Evolutionary conservation across 2,329 filamentous ascomycete species (phyloP).

Genomic region (Scedosporium minutisporum): DNA sequence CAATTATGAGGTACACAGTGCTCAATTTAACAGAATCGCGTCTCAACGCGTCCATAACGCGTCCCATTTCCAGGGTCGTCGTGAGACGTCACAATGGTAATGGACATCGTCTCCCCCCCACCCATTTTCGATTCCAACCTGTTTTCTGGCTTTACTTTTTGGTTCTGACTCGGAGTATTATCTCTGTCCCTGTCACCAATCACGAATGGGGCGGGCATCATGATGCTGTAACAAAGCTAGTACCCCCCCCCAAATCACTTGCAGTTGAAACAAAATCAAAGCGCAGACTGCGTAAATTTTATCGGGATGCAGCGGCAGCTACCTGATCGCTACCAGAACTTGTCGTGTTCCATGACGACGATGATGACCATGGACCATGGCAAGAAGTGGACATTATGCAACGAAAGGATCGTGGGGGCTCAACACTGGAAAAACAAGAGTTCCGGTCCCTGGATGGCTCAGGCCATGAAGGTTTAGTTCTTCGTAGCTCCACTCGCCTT

Average conservation of each 20-base stretch:
- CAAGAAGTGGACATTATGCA: neutral
- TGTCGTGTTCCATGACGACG: neutral
- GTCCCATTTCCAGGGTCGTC: neutral
- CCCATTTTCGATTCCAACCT: neutral
- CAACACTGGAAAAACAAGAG: neutral
- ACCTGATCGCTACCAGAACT: neutral
- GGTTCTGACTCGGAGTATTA: neutral
- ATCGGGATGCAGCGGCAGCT: neutral
- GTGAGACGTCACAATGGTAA: neutral
- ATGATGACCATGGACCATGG: neutral
- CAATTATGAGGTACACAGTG: neutral
- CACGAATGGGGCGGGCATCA: neutral
- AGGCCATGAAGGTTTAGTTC: neutral
- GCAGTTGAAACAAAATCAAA: conserved; percentile 5
- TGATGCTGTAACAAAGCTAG: neutral
- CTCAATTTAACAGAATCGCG: neutral
- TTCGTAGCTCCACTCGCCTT: neutral
- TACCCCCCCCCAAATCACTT: neutral
- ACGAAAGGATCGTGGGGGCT: neutral
- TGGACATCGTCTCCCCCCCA: neutral
- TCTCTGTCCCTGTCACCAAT: neutral
- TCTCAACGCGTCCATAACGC: neutral
- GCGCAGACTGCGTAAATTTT: neutral
- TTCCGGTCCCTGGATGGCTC: neutral
- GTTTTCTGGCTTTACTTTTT: neutral